phyloP scores from a whole-genome alignment of 257 asterid species.

The Haberlea rhodopensis region DNA sequence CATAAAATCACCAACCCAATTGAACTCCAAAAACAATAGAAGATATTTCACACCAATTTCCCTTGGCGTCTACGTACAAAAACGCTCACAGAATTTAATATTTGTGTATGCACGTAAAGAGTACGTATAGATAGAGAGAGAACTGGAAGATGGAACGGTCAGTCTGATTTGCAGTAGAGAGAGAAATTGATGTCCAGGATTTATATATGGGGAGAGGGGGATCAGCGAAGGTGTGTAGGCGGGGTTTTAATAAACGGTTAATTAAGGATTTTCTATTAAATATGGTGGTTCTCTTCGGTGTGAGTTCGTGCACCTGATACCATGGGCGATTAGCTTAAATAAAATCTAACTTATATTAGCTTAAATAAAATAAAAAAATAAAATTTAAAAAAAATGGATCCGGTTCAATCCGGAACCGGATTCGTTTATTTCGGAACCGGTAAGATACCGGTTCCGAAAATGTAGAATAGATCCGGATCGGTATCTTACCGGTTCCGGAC shows the following conservation, averaged over 20 bases:
- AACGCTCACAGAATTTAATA: not conserved
- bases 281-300: too few relatives aligned
- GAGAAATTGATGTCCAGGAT: conserved; percentile 25
- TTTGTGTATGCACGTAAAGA: not conserved
- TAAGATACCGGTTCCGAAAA: too few relatives aligned
- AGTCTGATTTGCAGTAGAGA: conserved; percentile 33
- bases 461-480: too few relatives aligned
- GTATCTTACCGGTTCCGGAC: too few relatives aligned
- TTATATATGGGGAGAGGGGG: conserved; percentile 21
- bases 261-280: conserved; percentile 9
- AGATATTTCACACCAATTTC: conserved; percentile 23
- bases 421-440: too few relatives aligned
- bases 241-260: conserved; percentile 40
- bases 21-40: conserved; percentile 20
- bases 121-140: conserved; percentile 19
- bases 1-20: conserved; percentile 33
- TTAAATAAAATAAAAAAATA: too few relatives aligned
- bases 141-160: conserved; percentile 18
- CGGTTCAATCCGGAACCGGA: too few relatives aligned
- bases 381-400: too few relatives aligned
- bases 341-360: too few relatives aligned
- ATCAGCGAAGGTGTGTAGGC: conserved; percentile 41
- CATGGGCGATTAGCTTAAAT: too few relatives aligned
- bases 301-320: too few relatives aligned
- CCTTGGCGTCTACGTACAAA: conserved; percentile 22